Conservation (phyloP, 169 alveolate genomes). For the Cryptosporidium xiaoi region DNA sequence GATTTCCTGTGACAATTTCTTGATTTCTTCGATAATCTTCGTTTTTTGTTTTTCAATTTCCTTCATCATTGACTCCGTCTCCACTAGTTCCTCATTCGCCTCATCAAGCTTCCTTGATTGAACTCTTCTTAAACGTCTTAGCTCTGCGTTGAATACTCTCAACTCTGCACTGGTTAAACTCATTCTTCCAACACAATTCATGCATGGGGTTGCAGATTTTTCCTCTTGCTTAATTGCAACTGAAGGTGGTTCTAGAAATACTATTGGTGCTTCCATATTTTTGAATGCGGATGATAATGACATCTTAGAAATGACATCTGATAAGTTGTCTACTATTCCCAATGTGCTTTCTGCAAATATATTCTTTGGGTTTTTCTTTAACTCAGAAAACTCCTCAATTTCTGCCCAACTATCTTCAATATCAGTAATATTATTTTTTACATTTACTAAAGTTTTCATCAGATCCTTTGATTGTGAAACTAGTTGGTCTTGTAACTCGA, state of each 20-base stretch:
- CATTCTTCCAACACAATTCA: constrained; percentile 51
- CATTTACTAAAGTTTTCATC: constrained; percentile 28
- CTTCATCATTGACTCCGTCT: constrained; percentile 29
- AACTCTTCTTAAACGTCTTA: constrained; percentile 38
- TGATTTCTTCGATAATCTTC: constrained; percentile 47
- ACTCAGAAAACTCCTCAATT: constrained; percentile 44
- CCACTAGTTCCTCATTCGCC: constrained; percentile 48
- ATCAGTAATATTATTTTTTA: constrained; percentile 39
- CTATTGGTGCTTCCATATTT: constrained; percentile 71
- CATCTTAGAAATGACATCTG: constrained; percentile 65
- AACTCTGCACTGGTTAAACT: constrained; percentile 44
- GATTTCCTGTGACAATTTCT: constrained; percentile 27
- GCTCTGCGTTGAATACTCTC: constrained; percentile 42
- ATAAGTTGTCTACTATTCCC: constrained; percentile 50
- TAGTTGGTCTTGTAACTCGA: constrained; percentile 54
- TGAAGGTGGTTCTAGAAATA: constrained; percentile 61
- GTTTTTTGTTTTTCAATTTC: constrained; percentile 33
- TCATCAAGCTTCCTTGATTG: constrained; percentile 18
- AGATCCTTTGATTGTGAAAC: constrained; percentile 43
- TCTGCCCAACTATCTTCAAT: constrained; percentile 55
- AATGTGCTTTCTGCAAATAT: constrained; percentile 60
- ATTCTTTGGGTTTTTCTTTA: constrained; percentile 50
- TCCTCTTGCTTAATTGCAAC: constrained; percentile 69
- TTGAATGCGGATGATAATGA: constrained; percentile 65
- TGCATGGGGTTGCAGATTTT: constrained; percentile 46